These are phyloP conservation scores for Gremmenia infestans DNA, from an alignment of 2,329 filamentous ascomycete species.

Conservation along the genomic window DNA sequence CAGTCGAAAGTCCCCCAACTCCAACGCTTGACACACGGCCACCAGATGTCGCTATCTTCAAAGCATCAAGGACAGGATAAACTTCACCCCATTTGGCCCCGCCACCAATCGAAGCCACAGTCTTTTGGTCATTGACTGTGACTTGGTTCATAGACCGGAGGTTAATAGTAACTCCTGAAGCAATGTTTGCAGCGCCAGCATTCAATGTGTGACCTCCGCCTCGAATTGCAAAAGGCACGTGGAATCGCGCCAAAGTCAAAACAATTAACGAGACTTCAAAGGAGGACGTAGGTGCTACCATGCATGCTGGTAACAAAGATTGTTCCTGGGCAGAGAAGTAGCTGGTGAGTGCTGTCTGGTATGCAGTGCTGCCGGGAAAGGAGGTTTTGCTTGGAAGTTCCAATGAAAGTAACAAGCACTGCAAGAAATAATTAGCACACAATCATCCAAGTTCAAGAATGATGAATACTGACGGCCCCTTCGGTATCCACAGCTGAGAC, in stretches of 20 bases:
- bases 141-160: constrained; percentile 29
- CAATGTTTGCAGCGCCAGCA: constrained; percentile 41
- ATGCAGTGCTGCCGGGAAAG: background rate
- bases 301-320: background rate
- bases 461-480: background rate
- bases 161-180: constrained; percentile 43
- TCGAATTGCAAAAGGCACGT: constrained; percentile 40
- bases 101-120: constrained; percentile 30
- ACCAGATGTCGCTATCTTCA: constrained; percentile 32
- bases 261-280: background rate
- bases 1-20: constrained; percentile 36
- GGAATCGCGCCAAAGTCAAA: background rate
- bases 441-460: background rate
- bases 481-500: background rate
- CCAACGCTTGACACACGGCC: constrained; percentile 34
- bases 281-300: background rate
- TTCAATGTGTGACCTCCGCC: constrained; percentile 45
- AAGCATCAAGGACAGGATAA: constrained; percentile 31
- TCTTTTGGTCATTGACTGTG: constrained; percentile 24
- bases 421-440: background rate
- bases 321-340: background rate
- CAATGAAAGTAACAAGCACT: background rate
- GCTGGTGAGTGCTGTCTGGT: background rate
- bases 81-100: constrained; percentile 36
- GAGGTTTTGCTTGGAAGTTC: background rate